Conservation (phyloP, 2,329 filamentous ascomycete species). For the Monosporascus sp. region DNA sequence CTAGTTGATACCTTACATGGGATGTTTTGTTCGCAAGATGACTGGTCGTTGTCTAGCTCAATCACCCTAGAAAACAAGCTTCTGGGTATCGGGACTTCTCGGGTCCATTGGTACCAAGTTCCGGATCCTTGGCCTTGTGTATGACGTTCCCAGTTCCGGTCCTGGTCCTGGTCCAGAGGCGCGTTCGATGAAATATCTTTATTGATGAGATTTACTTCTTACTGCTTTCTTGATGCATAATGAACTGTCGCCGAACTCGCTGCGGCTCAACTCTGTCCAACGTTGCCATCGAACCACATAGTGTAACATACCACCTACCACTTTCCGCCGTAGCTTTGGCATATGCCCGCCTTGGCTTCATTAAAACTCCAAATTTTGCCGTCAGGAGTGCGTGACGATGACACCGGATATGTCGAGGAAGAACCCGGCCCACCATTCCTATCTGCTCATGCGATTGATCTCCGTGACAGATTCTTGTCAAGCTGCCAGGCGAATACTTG, state of each 20-base stretch:
- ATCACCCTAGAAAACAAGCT: neutral
- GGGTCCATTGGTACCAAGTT: neutral
- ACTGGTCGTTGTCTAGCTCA: neutral
- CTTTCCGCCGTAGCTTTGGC: neutral
- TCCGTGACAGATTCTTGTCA: too few species aligned
- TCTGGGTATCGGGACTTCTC: neutral
- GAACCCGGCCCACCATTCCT: too few species aligned
- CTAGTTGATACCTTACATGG: too few species aligned
- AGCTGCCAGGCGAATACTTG: too few species aligned
- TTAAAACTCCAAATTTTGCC: neutral
- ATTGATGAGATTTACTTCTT: too few species aligned
- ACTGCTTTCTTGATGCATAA: neutral
- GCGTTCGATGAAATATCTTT: too few species aligned
- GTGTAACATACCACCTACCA: neutral
- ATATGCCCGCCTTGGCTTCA: neutral
- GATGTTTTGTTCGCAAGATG: too few species aligned
- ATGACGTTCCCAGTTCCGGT: neutral
- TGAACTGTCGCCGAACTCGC: neutral
- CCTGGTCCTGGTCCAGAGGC: neutral
- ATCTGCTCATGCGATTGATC: too few species aligned
- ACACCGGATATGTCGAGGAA: too few species aligned
- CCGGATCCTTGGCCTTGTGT: neutral
- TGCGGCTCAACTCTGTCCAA: neutral
- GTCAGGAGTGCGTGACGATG: too few species aligned
- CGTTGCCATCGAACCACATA: neutral